Evolutionary conservation across 2,329 filamentous ascomycete species (phyloP).

Genomic region (Acephala macrosclerotiorum): DNA sequence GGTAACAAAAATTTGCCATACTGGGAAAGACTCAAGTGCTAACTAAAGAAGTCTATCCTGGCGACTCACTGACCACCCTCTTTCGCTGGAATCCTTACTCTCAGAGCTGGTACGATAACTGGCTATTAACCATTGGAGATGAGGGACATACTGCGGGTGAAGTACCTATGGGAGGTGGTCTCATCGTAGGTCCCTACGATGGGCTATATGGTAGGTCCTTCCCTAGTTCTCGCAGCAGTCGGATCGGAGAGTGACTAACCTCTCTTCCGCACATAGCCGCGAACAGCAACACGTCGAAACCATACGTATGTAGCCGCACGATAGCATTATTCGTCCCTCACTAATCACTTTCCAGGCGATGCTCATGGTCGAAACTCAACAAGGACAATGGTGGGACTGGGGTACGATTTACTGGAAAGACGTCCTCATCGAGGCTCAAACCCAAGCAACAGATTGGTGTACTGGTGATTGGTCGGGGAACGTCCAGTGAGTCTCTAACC

Average conservation of each 20-base stretch:
- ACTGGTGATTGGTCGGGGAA: background rate
- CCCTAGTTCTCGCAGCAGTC: background rate
- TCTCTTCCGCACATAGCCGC: background rate
- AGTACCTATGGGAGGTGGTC: background rate
- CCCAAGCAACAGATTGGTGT: conserved; percentile 7
- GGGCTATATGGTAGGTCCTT: conserved; percentile 1
- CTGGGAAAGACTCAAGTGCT: background rate
- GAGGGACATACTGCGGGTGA: background rate
- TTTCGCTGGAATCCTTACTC: conserved; percentile 16
- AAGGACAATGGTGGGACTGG: conserved; percentile 11
- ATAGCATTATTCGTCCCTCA: background rate
- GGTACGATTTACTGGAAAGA: conserved; percentile 8
- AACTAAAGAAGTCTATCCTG: conserved; percentile 1
- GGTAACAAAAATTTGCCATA: background rate
- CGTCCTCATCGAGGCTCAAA: conserved; percentile 17
- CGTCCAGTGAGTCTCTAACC: background rate
- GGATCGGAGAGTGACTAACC: background rate
- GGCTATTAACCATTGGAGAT: conserved; percentile 4
- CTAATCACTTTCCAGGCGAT: background rate
- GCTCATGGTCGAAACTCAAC: conserved; percentile 8
- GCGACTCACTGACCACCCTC: conserved; percentile 7
- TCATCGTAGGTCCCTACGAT: conserved; percentile 13
- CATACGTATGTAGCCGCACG: background rate
- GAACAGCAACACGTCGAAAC: background rate
- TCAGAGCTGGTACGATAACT: conserved; percentile 15